A percentile compares a stretch with the other conserved stretches of the same genome.
These are phyloP conservation scores for Flaveria brownii DNA, from an alignment of 129 eudicot species.

Conservation along the genomic window DNA sequence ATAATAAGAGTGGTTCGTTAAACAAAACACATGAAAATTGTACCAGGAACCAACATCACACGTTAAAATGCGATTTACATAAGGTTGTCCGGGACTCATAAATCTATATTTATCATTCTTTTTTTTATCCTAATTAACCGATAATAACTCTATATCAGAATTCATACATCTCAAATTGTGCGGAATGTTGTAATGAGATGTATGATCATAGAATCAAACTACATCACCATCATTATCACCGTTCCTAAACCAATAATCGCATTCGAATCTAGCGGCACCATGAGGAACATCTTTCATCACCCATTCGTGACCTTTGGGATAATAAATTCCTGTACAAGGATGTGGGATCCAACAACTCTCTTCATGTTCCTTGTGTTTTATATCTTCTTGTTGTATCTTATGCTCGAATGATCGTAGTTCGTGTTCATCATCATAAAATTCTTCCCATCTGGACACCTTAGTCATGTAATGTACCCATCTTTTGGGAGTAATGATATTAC, in stretches of 20 bases:
- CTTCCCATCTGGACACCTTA: constrained; percentile 21
- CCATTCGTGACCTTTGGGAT: constrained; percentile 58
- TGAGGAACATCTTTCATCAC: constrained; percentile 64
- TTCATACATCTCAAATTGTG: background rate
- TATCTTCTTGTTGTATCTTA: constrained; percentile 8
- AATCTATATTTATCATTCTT: no score
- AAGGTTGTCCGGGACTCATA: no score
- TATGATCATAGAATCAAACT: background rate
- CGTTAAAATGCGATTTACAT: no score
- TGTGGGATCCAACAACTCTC: constrained; percentile 51
- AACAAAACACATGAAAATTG: no score
- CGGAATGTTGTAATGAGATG: background rate
- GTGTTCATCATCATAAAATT: constrained; percentile 26
- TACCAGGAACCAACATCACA: no score
- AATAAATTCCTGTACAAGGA: constrained; percentile 64
- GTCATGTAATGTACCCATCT: constrained; percentile 30
- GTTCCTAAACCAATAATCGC: constrained; percentile 50
- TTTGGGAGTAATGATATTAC: constrained; percentile 17
- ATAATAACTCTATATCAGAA: no score
- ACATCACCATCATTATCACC: constrained; percentile 15
- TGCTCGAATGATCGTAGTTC: constrained; percentile 19
- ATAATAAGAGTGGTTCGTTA: no score
- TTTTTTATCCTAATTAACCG: no score
- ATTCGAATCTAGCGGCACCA: constrained; percentile 47
- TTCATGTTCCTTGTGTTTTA: constrained; percentile 1